phyloP scores from a whole-genome alignment of 1,284 basidiomycete species.

The Melampsora abietis-canadensis region DNA sequence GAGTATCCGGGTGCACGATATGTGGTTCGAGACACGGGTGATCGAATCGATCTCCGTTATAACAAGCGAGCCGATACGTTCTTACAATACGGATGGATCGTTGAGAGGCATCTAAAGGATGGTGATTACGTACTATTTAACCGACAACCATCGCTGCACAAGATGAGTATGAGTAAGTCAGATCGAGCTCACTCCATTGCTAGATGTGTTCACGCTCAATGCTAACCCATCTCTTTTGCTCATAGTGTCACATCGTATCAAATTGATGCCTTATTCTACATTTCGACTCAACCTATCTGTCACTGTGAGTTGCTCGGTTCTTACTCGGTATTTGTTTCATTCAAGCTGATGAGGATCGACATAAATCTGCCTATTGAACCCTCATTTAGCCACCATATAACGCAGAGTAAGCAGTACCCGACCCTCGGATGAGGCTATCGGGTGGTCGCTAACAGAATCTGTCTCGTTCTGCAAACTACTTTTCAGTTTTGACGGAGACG shows the following conservation, averaged over 20 bases:
- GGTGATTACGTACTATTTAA: constrained; percentile 98
- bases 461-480: constrained; percentile 23
- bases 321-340: constrained; percentile 41
- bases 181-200: background rate
- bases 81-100: constrained; percentile 97
- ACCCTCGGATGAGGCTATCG: constrained; percentile 20
- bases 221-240: background rate
- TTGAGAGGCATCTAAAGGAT: constrained; percentile 93
- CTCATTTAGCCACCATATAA: constrained; percentile 71
- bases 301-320: constrained; percentile 60
- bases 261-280: constrained; percentile 97
- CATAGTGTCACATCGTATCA: constrained; percentile 86
- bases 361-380: background rate
- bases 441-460: constrained; percentile 37
- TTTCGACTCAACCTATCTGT: constrained; percentile 96
- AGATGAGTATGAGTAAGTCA: constrained; percentile 88
- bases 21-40: constrained; percentile 94
- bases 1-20: constrained; percentile 95
- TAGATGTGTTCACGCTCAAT: background rate
- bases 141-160: constrained; percentile 95
- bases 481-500: constrained; percentile 86
- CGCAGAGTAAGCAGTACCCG: constrained; percentile 61
- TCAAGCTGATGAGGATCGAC: background rate
- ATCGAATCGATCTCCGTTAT: constrained; percentile 94
- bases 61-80: constrained; percentile 97